These are phyloP conservation scores for Aspergillus hiratsukae DNA, from an alignment of 2,329 filamentous ascomycete genomes.

Conservation along the genomic window DNA sequence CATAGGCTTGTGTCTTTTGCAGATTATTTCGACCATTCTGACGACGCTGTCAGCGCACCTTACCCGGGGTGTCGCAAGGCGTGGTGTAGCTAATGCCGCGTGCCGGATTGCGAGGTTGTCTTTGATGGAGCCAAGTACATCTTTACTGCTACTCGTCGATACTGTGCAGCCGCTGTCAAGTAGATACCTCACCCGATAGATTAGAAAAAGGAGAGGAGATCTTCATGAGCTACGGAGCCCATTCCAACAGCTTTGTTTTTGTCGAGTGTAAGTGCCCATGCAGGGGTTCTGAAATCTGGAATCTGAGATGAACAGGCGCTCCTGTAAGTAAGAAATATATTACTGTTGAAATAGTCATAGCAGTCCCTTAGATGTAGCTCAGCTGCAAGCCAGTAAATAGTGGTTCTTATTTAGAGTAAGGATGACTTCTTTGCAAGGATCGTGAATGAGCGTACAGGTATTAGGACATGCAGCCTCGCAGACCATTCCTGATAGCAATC, in stretches of 20 bases:
- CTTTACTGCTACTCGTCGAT: constrained; percentile 21
- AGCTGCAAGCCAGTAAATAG: too few species aligned
- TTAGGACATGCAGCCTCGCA: too few species aligned
- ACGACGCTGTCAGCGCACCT: constrained; percentile 27
- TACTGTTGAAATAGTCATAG: too few species aligned
- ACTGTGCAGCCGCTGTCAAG: constrained; percentile 1
- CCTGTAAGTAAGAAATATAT: too few species aligned
- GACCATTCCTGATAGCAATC: too few species aligned
- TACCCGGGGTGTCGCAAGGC: neutral
- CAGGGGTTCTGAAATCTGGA: too few species aligned
- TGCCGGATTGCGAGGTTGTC: constrained; percentile 23
- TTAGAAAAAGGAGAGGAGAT: constrained; percentile 35
- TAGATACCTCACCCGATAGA: neutral
- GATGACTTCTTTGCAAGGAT: too few species aligned
- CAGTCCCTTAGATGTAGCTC: too few species aligned
- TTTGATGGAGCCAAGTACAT: constrained; percentile 24
- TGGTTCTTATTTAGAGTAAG: too few species aligned
- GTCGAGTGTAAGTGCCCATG: constrained; percentile 28
- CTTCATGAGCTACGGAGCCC: constrained; percentile 36
- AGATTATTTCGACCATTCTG: constrained; percentile 40
- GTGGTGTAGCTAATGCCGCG: neutral
- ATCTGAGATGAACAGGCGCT: too few species aligned
- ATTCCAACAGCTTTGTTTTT: constrained; percentile 35
- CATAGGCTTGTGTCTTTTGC: constrained; percentile 39
- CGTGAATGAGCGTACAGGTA: too few species aligned